Evolutionary conservation across 2,329 filamentous ascomycete species (phyloP).

Genomic region (Pseudocercospora vitis): DNA sequence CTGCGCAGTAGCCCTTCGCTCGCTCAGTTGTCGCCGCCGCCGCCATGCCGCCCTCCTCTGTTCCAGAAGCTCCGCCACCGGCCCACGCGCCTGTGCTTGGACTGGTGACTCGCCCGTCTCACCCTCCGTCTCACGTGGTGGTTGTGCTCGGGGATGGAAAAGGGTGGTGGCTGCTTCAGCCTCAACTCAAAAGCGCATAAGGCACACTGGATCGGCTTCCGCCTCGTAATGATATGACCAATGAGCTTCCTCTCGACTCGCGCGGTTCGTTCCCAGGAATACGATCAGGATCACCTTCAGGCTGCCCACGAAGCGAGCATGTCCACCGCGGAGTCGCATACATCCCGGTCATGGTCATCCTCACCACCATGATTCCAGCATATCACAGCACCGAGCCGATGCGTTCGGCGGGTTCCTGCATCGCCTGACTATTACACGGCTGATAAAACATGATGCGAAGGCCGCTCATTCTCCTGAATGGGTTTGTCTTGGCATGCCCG

Average conservation of each 20-base stretch:
- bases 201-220: not conserved
- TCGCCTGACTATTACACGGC: not conserved
- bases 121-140: not conserved
- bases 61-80: not conserved
- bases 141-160: not conserved
- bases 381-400: not conserved
- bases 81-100: too few relatives aligned
- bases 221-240: not conserved
- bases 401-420: constrained; percentile 3
- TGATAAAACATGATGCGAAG: not conserved
- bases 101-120: too few relatives aligned
- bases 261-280: not conserved
- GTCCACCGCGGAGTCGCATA: too few relatives aligned
- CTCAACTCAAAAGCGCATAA: not conserved
- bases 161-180: not conserved
- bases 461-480: not conserved
- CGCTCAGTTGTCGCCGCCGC: not conserved
- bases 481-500: constrained; percentile 3
- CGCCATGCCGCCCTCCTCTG: not conserved
- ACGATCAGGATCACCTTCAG: not conserved
- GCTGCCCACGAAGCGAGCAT: not conserved
- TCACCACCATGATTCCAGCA: not conserved
- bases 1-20: not conserved
- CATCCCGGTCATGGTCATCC: too few relatives aligned
- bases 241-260: not conserved